phyloP scores from a whole-genome alignment of 78 protist species.

The Mantamonas sphyraenae region DNA sequence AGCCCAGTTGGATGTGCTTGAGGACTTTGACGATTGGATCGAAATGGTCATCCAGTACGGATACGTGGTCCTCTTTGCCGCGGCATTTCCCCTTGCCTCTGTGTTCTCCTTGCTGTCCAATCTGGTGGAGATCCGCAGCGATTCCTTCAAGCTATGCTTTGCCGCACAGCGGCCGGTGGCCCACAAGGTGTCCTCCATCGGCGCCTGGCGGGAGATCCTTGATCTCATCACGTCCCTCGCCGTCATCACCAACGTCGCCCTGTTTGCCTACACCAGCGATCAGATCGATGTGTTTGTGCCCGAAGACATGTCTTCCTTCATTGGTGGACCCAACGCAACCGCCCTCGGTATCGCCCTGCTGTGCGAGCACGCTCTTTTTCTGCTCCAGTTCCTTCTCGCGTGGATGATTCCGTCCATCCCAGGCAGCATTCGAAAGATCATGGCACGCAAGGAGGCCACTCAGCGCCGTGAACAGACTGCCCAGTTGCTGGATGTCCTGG shows the following conservation, averaged over 20 bases:
- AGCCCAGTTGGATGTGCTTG: conserved; percentile 3
- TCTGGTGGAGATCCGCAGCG: conserved; percentile 7
- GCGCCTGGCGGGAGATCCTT: conserved; percentile 3
- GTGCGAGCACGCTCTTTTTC: too few species aligned
- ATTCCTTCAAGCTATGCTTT: neutral
- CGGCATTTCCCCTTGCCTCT: conserved; percentile 45
- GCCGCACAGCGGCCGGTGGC: conserved; percentile 4
- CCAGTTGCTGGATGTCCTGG: too few species aligned
- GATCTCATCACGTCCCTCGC: neutral
- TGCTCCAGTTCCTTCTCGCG: too few species aligned
- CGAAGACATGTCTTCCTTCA: neutral
- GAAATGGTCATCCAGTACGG: conserved; percentile 51
- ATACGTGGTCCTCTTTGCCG: conserved; percentile 33
- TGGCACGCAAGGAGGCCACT: too few species aligned
- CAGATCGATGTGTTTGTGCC: too few species aligned
- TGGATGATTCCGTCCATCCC: too few species aligned
- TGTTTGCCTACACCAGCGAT: conserved; percentile 7
- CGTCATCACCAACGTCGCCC: neutral
- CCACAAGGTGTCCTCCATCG: neutral
- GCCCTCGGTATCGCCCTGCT: too few species aligned
- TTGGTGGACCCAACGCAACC: too few species aligned
- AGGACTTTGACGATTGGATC: conserved; percentile 36
- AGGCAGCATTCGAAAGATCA: too few species aligned
- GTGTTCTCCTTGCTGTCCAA: conserved; percentile 1
- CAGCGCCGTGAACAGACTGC: too few species aligned